phyloP scores from a whole-genome alignment of 441 rosid genomes.

The Gossypium schwendimanii region DNA sequence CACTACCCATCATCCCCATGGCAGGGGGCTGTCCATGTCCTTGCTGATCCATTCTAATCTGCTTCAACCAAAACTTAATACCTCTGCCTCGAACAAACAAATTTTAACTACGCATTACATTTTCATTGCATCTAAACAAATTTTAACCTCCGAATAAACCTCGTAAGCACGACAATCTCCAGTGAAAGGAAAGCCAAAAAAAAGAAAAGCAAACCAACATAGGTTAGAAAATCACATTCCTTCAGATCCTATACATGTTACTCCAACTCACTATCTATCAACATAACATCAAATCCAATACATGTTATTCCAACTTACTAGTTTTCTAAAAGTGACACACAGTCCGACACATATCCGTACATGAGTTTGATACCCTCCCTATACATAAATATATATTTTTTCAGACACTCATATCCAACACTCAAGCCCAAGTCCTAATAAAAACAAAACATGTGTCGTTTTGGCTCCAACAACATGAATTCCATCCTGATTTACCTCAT shows the following conservation, averaged over 20 bases:
- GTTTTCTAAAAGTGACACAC: neutral
- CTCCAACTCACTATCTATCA: neutral
- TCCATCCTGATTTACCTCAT: neutral
- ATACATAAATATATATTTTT: neutral
- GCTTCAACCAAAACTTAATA: conserved; percentile 14
- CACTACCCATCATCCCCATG: conserved; percentile 30
- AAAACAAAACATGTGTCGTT: neutral
- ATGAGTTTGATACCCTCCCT: neutral
- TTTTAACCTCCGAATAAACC: neutral
- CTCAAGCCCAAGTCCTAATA: neutral
- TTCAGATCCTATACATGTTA: neutral
- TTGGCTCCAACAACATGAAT: neutral
- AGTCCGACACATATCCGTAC: no score
- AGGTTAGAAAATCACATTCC: neutral
- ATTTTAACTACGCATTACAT: neutral
- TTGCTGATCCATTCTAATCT: conserved; percentile 65
- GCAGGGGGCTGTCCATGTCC: conserved; percentile 64
- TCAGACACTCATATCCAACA: neutral
- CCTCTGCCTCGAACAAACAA: conserved; percentile 7
- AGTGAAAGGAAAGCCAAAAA: neutral
- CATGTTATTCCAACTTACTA: neutral
- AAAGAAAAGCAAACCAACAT: neutral
- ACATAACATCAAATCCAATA: neutral
- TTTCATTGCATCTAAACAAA: neutral
- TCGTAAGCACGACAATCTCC: neutral